phyloP scores from a whole-genome alignment of 2,329 filamentous ascomycete genomes.

The Xylariomycetidae sp. region DNA sequence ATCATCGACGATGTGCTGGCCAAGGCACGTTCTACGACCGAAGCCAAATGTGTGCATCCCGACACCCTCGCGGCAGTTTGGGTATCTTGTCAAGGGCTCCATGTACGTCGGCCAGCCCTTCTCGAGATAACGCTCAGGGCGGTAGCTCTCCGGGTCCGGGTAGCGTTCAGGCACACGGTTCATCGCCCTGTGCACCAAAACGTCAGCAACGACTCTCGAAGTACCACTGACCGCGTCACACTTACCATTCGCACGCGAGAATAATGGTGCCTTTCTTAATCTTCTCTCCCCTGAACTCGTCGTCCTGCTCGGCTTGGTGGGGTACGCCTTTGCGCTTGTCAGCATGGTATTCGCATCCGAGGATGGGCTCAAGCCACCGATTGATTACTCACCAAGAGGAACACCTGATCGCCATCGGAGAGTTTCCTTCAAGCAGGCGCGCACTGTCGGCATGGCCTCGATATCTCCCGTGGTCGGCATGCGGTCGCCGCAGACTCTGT shows the following conservation, averaged over 20 bases:
- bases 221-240: background rate
- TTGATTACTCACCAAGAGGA: slow-evolving; percentile 40
- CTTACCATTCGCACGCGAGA: slow-evolving; percentile 44
- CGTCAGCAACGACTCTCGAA: background rate
- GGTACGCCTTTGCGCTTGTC: slow-evolving; percentile 33
- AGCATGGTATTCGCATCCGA: too few species aligned
- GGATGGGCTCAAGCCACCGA: too few species aligned
- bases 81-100: slow-evolving; percentile 56
- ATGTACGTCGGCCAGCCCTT: slow-evolving; percentile 59
- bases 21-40: slow-evolving; percentile 57
- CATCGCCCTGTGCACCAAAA: slow-evolving; percentile 37
- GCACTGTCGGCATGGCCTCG: slow-evolving; percentile 43
- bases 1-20: slow-evolving; percentile 56
- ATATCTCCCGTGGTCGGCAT: slow-evolving; percentile 46
- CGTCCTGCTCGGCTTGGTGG: slow-evolving; percentile 41
- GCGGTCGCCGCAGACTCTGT: slow-evolving; percentile 46
- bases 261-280: slow-evolving; percentile 44
- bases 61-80: slow-evolving; percentile 51
- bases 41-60: slow-evolving; percentile 60
- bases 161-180: slow-evolving; percentile 54
- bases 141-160: slow-evolving; percentile 57
- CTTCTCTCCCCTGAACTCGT: slow-evolving; percentile 39
- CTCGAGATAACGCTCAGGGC: slow-evolving; percentile 58
- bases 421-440: slow-evolving; percentile 53
- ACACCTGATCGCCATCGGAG: slow-evolving; percentile 53